Evolutionary conservation across 164 flowering plant genomes (phyloP), one percentile per base, ranked within the genome.

Genomic region (Saururus chinensis): DNA sequence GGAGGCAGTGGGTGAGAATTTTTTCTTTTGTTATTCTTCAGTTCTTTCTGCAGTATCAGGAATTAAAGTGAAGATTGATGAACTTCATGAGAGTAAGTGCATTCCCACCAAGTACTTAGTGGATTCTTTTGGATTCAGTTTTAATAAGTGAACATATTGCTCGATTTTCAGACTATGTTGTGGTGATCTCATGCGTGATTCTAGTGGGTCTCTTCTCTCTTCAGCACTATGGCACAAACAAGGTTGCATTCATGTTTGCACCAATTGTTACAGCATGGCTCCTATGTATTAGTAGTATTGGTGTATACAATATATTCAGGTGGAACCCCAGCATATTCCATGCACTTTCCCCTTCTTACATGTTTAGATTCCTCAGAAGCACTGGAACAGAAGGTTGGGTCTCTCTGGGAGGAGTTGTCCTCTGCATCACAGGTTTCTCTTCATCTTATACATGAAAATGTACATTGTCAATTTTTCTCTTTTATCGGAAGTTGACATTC

Each of bases 21-120:
- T 19, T 4, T 19, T 51, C 30, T 17, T 10, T 49, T 61, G 30
- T 0, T 19, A 10, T n/a, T 61, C 58, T 73, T 35, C 84, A 84
- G 92, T 84, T 74, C 82, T 86, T 68, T 82, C 88, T 26, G 92
- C 88, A 62, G 88, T 86, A 65, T 82, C 86, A 23, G 88, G 92
- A 0, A 65, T 83, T 59, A 64, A 66, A 69, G 62, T 77, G 40
- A 82, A 80, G 76, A 49, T 74, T 52, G 57, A 69, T 4, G 72
- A 63, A 56, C 85, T 81, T 19, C 83, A 80, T 60, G 86, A 83
- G 22, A 79, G 91, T 80, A 70, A 74, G 91, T 71, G 37, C 40
- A 59, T 53, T 16, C 48, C 37, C 8, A 51, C 17, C 35, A 49
- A 19, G 17, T 35, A 2, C 40, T 25, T 19, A 49, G 12, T 24